Percentiles rank a stretch among this genome's conserved stretches.
phyloP scores from a whole-genome alignment of 2,329 filamentous ascomycete species.

The Penicillium sp. region DNA sequence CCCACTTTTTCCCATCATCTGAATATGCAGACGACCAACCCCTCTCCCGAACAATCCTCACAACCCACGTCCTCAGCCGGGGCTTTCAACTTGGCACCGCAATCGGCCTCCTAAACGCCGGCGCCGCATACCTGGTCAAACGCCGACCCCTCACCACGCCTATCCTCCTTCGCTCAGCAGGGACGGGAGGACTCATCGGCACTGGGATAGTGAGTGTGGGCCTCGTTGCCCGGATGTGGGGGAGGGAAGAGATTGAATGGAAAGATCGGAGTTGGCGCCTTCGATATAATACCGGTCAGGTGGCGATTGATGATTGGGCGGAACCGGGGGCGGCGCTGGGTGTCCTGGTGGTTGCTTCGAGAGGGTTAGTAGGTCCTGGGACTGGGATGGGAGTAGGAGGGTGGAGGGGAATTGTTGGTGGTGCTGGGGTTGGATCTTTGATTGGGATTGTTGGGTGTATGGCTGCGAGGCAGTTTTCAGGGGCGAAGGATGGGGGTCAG shows the following conservation, averaged over 20 bases:
- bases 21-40: conserved; percentile 67
- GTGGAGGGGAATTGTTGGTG: neutral
- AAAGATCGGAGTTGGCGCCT: conserved; percentile 66
- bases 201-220: conserved; percentile 50
- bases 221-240: conserved; percentile 57
- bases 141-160: conserved; percentile 30
- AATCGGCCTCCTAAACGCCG: conserved; percentile 48
- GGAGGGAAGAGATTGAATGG: conserved; percentile 65
- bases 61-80: conserved; percentile 62
- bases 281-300: conserved; percentile 61
- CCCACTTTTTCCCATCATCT: conserved; percentile 53
- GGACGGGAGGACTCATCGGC: conserved; percentile 52
- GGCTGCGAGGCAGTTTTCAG: neutral
- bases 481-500: neutral
- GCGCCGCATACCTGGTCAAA: conserved; percentile 28
- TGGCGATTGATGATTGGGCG: conserved; percentile 31
- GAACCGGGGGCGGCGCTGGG: conserved; percentile 7
- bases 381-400: neutral
- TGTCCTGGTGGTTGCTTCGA: neutral
- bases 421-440: conserved; percentile 3
- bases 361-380: neutral
- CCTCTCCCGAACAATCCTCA: conserved; percentile 58
- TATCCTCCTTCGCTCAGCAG: conserved; percentile 52
- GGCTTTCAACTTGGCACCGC: conserved; percentile 58
- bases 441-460: conserved; percentile 6